Conservation (phyloP, 2,329 filamentous ascomycete species). For the Ceratocystis albifundus region DNA sequence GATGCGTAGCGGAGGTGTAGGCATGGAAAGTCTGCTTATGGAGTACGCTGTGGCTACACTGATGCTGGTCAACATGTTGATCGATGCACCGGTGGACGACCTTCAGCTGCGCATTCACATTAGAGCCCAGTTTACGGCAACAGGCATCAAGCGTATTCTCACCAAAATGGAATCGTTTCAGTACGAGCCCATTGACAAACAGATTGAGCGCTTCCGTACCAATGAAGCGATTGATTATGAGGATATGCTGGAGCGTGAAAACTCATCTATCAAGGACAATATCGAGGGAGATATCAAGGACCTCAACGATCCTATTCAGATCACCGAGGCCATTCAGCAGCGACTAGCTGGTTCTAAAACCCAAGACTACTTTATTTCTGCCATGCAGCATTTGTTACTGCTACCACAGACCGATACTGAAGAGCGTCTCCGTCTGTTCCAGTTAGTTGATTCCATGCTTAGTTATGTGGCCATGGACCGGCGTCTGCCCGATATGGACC, state of each 20-base stretch:
- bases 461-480: conserved; percentile 98
- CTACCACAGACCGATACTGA: conserved; percentile 87
- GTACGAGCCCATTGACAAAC: conserved; percentile 96
- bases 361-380: conserved; percentile 91
- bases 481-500: conserved; percentile 86
- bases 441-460: conserved; percentile 96
- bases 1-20: conserved; percentile 86
- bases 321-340: conserved; percentile 82
- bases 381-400: conserved; percentile 86
- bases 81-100: conserved; percentile 82
- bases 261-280: conserved; percentile 78
- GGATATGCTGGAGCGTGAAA: conserved; percentile 85
- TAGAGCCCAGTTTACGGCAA: conserved; percentile 87
- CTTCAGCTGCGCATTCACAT: conserved; percentile 88
- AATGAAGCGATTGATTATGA: conserved; percentile 98
- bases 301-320: conserved; percentile 82
- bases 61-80: conserved; percentile 90
- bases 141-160: conserved; percentile 86
- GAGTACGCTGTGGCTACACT: conserved; percentile 94
- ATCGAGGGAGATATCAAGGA: conserved; percentile 80
- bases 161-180: conserved; percentile 97
- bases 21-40: conserved; percentile 98
- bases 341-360: conserved; percentile 73
- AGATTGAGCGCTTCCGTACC: conserved; percentile 82
- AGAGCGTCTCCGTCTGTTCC: conserved; percentile 88